Percentiles rank a stretch among this genome's conserved stretches.
These are phyloP conservation scores for Asclepias syriaca DNA, from an alignment of 257 asterid species.

Conservation along the genomic window DNA sequence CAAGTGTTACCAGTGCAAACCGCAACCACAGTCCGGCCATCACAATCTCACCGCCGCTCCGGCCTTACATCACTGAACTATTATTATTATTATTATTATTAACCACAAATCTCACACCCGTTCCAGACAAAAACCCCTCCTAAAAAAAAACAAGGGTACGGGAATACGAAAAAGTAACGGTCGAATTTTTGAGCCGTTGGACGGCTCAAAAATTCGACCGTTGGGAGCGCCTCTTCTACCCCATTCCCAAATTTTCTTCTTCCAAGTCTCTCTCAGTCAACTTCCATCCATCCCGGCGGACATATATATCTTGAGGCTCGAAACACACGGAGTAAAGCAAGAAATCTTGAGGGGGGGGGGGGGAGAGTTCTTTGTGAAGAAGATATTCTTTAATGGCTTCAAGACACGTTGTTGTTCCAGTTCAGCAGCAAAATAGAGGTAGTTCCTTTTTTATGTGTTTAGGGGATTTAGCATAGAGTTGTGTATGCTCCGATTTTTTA, in stretches of 20 bases:
- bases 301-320: neutral
- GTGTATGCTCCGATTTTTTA: neutral
- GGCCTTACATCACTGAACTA: constrained; percentile 35
- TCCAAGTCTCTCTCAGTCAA: constrained; percentile 10
- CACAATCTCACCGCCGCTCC: constrained; percentile 21
- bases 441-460: neutral
- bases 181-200: constrained; percentile 27
- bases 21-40: constrained; percentile 29
- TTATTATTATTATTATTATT: too few species aligned
- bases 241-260: constrained; percentile 13
- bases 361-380: neutral
- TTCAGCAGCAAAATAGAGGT: constrained; percentile 69
- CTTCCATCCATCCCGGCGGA: neutral
- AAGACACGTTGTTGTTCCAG: constrained; percentile 38
- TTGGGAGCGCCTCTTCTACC: constrained; percentile 33
- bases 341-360: neutral
- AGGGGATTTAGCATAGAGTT: neutral
- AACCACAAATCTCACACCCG: too few species aligned
- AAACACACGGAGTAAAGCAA: neutral
- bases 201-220: constrained; percentile 57
- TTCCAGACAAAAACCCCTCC: neutral
- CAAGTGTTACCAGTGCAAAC: constrained; percentile 85
- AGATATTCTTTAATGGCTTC: constrained; percentile 49
- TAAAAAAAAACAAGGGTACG: neutral
- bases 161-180: neutral